Percentiles rank a stretch among this genome's conserved stretches.
Evolutionary conservation across 345 rosid genomes (phyloP).

Genomic region (Eucalyptus tenuipes): DNA sequence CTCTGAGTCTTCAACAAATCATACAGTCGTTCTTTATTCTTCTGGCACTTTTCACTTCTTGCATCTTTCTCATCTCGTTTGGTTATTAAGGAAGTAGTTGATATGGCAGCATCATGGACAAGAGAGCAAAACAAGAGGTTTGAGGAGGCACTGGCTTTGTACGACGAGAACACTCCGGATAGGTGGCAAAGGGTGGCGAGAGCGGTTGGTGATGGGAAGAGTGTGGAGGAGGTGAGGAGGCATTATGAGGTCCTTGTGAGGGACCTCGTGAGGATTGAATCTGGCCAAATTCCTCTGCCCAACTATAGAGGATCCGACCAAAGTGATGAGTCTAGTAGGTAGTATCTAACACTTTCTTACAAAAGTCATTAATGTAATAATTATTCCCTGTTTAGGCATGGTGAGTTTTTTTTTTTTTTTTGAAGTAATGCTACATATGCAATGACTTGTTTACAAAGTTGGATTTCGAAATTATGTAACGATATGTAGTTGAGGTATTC

Average conservation of each 20-base stretch:
- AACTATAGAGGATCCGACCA: neutral
- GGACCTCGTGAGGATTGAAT: slow-evolving; percentile 4
- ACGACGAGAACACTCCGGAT: slow-evolving; percentile 1
- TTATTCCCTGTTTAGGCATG: neutral
- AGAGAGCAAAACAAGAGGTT: slow-evolving; percentile 5
- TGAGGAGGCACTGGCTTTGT: slow-evolving; percentile 10
- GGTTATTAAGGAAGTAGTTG: neutral
- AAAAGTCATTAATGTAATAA: neutral
- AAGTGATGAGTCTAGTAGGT: neutral
- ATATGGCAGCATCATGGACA: slow-evolving; percentile 5
- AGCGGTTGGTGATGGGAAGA: slow-evolving; percentile 2
- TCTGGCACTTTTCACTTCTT: neutral
- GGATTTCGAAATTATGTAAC: neutral
- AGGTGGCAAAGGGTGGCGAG: slow-evolving; percentile 5
- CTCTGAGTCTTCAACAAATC: neutral
- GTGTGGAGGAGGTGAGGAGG: slow-evolving; percentile 8
- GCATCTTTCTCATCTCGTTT: neutral
- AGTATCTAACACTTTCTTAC: neutral
- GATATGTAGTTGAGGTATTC: neutral
- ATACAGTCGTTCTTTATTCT: neutral
- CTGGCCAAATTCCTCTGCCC: slow-evolving; percentile 2
- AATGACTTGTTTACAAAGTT: neutral
- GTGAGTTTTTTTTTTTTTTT: neutral
- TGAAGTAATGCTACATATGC: neutral
- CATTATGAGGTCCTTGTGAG: slow-evolving; percentile 5